Evolutionary conservation across 2,329 filamentous ascomycete genomes (phyloP), one percentile per base, ranked within the genome.

Genomic region (Apiospora kogelbergensis): DNA sequence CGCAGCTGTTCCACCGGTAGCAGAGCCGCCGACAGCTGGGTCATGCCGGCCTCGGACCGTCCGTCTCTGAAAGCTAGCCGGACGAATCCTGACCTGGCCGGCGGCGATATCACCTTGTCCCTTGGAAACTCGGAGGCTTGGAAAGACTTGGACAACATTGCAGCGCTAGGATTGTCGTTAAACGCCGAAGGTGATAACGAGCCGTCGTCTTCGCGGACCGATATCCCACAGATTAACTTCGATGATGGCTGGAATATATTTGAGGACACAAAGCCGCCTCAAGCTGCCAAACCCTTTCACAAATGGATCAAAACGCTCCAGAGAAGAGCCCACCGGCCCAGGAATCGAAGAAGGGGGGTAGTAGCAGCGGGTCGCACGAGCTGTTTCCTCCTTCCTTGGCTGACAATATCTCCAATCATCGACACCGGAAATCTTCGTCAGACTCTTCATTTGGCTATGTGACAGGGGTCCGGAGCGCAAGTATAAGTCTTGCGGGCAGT

Each of bases 391-490:
- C 74, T 11, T 73, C 76, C 30, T 72, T 76, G 13, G 73, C 75
- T 26, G 73, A 74, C 68, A 53, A 73, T 75, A 65, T 73, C 72
- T 64, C 71, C 68, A 46, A 70, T 72, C 68, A 82, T 79, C 53
- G 79, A 73, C 85, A 86, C 73, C 84, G 86, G 69, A 86, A 89
- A 68, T 89, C 88, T 9, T 92, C 91, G 2, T 93, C 93, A 15
- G 86, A 87, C 1, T 93, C 92, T 7, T 97, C 94, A 0, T 89
- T 93, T 70, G 91, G 88, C 1, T 94, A 95, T 76, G 89, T 98
- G 46, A 89, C 90, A n/a, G 91, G 89, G 20, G 87, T 97, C 73
- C 94, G 91, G 77, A 96, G 93, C 71, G 92, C 93, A 67, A 95
- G 91, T 70, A 85, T 93, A 70, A 97, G 94, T 70, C 83, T 95